Evolutionary conservation across 2,329 filamentous ascomycete genomes (phyloP).

Genomic region (Trichophyton simii): DNA sequence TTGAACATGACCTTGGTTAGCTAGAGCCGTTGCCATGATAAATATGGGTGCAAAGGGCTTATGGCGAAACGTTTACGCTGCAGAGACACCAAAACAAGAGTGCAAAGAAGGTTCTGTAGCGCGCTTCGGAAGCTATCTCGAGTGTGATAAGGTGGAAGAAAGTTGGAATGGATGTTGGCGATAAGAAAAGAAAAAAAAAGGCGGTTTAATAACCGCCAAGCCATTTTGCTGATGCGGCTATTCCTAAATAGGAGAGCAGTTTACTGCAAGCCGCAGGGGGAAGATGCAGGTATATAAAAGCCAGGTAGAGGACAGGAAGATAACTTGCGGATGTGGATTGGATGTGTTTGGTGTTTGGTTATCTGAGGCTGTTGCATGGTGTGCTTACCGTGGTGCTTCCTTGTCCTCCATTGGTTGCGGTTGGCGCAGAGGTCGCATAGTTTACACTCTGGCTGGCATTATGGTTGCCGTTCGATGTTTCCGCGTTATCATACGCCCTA

Average conservation of each 20-base stretch:
- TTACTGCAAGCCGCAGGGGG: neutral
- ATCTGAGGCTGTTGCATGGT: slow-evolving; percentile 13
- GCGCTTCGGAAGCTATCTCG: neutral
- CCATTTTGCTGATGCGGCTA: slow-evolving; percentile 15
- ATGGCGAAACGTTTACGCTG: neutral
- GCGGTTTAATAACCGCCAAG: slow-evolving; percentile 22
- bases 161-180: slow-evolving; percentile 32
- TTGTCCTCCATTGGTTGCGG: slow-evolving; percentile 52
- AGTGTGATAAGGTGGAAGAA: slow-evolving; percentile 23
- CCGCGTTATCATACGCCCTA: slow-evolving; percentile 11
- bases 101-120: slow-evolving; percentile 15
- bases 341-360: slow-evolving; percentile 10
- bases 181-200: slow-evolving; percentile 36
- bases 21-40: slow-evolving; percentile 34
- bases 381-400: slow-evolving; percentile 36
- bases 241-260: slow-evolving; percentile 14
- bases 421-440: slow-evolving; percentile 52
- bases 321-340: neutral
- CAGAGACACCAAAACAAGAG: slow-evolving; percentile 6
- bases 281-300: slow-evolving; percentile 8
- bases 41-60: slow-evolving; percentile 6
- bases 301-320: neutral
- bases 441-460: slow-evolving; percentile 44
- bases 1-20: slow-evolving; percentile 44
- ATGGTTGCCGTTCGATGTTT: slow-evolving; percentile 19